Evolutionary conservation across 176 grass and related monocot species (phyloP), one percentile per base, ranked within the genome.

Genomic region (Oryza meyeriana): DNA sequence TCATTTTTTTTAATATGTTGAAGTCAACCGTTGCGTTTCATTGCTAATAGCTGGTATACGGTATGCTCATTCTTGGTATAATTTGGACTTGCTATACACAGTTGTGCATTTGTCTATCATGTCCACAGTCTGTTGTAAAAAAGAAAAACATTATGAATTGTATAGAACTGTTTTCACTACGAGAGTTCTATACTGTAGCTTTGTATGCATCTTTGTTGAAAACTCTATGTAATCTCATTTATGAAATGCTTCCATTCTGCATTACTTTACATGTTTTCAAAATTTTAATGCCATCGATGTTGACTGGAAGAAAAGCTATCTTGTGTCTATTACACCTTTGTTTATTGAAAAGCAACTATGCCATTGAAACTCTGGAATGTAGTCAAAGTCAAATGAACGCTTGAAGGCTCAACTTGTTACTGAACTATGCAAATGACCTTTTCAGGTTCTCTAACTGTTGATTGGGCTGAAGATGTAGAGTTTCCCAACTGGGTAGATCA

Each of bases 401-500:
- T 10, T 35, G 20, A 75, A 69, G 58, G 34, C 36, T 66, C 25
- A 39, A 26, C 78, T 77, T 42, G 25, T 67, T 66, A 61, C 64
- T 89, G 61, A 92, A 67, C 65, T 34, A 42, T 89, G 79, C 66
- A 74, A 74, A 79, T 50, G 31, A 12, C 31, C 1, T 75, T 90
- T 66, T 87, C 88, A 98, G 96, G 91, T 89, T 98, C 96, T 82
- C 88, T 94, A 82, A 93, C 92, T 83, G 78, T 88, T 74, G 96
- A 98, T 65, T 98, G 90, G 96, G 67, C 75, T 44, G 88, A 92
- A 77, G 96, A 98, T 81, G 74, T 75, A 18, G 96, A 98, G 36
- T 69, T 80, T 79, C 50, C 81, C 55, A 93, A 91, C 66, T 93
- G 91, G 94, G 74, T 77, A 42, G 91, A 98, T 79, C 92, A 90